A percentile compares a stretch with the other conserved stretches of the same genome.
phyloP scores from a whole-genome alignment of 768 basidiomycete species.

The Nevesoporus exiguus region DNA sequence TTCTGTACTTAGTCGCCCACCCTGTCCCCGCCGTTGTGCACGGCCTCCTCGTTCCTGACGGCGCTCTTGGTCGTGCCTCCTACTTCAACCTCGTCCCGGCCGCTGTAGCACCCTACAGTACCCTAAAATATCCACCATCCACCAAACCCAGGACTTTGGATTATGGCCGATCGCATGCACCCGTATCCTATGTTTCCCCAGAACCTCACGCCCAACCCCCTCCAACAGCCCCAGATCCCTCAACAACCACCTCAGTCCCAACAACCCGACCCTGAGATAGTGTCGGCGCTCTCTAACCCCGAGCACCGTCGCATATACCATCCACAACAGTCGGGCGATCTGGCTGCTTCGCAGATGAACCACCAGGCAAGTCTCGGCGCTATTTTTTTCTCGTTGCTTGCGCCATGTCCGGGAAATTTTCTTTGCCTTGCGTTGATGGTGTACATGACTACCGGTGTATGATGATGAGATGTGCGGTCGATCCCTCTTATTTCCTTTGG shows the following conservation, averaged over 20 bases:
- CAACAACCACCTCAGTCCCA: constrained; percentile 46
- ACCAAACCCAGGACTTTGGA: constrained; percentile 31
- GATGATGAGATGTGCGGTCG: constrained; percentile 14
- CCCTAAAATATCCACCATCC: constrained; percentile 31
- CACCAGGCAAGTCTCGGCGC: constrained; percentile 45
- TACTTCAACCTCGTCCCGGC: constrained; percentile 22
- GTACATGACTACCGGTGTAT: constrained; percentile 9
- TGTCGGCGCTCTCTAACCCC: constrained; percentile 42
- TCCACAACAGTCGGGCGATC: constrained; percentile 39
- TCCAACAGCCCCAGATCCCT: constrained; percentile 40
- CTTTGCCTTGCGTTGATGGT: constrained; percentile 10
- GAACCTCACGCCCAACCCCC: constrained; percentile 44
- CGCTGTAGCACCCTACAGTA: constrained; percentile 26
- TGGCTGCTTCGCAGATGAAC: constrained; percentile 45
- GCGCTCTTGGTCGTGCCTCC: constrained; percentile 19
- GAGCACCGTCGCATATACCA: constrained; percentile 58
- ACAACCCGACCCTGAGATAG: constrained; percentile 36
- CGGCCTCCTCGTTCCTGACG: constrained; percentile 32
- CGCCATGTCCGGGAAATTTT: constrained; percentile 17
- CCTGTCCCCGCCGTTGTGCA: constrained; percentile 49
- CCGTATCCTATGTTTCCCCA: constrained; percentile 53
- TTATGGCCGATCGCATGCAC: constrained; percentile 60
- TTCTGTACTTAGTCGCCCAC: constrained; percentile 33
- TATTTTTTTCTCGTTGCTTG: constrained; percentile 11
- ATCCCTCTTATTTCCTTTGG: constrained; percentile 16